Base-by-base conservation (phyloP, 441 rosid genomes). In the Croton laevigatus region DNA sequence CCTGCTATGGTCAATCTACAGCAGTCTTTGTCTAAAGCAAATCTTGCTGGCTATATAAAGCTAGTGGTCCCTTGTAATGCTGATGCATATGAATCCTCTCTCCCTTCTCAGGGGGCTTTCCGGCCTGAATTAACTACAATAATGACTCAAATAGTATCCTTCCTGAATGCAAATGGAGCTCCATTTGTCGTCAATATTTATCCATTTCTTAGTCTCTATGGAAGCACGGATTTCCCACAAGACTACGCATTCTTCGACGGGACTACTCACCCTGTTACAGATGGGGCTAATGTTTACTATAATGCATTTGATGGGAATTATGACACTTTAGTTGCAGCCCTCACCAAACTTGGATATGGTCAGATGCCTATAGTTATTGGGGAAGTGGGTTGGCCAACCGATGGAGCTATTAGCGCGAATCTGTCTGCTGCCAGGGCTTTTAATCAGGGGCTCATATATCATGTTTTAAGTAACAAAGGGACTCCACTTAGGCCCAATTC, bases 381-480 rank as follows among this genome's bases (percentile, higher is more conserved):
- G 68, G 98, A 94, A 89, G 85, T 92, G 40, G 97, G 99, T 58
- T 94, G 99, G 99, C 99, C 99, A 38, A 84, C 93, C 0, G 98
- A 94, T 73, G 99, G 98, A 70, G 89, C 93, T 3, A 8, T 81
- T 5, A 86, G 91, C 16, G 99, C 99, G 34, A 92, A 92, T 68
- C 85, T 94, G 69, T 79, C 87, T 0, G 99, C 97, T 0, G 99
- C 98, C 3, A 80, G 85, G 75, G 85, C 83, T 66, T 94, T 92
- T 77, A 94, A 92, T 72, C 99, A 91, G 76, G 99, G 98, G 66
- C 91, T 92, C 62, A 69, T 90, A 52, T 80, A 83, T 54, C 96
- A 83, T 69, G 78, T 92, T 66, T 66, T 90, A 62, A 82, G 91
- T 67, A 89, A 83, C 86, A 77, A 81, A 72, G 99, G 99, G 66